phyloP scores from a whole-genome alignment of 106 monocot genomes.

The Dendrobium huoshanense region DNA sequence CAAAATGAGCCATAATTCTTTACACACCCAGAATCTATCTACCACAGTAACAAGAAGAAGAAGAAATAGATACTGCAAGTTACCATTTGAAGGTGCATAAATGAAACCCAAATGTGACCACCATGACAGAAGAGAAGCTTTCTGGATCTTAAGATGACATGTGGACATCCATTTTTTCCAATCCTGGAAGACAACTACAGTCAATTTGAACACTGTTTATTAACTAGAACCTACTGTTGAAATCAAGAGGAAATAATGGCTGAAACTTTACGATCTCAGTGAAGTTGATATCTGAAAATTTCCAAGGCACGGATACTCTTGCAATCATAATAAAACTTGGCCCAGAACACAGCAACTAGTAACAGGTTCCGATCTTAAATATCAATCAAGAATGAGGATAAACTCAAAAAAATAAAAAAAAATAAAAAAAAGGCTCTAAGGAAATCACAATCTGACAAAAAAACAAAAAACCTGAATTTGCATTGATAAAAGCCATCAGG shows the following conservation, averaged over 20 bases:
- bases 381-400: too few species aligned
- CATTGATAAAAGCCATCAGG: not conserved
- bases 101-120: not conserved
- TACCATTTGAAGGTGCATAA: not conserved
- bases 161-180: not conserved
- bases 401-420: too few species aligned
- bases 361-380: too few species aligned
- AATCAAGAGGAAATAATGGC: not conserved
- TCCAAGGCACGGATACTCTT: not conserved
- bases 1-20: not conserved
- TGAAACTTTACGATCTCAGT: too few species aligned
- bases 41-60: not conserved
- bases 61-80: not conserved
- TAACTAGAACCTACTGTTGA: not conserved
- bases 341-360: too few species aligned
- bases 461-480: not conserved
- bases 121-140: not conserved
- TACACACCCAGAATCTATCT: slow-evolving; percentile 2
- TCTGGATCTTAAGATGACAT: not conserved
- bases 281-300: not conserved
- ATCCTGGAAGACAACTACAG: not conserved
- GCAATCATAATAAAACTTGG: not conserved
- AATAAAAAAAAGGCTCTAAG: too few species aligned
- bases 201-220: not conserved
- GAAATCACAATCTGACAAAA: not conserved